phyloP scores from a whole-genome alignment of 2,329 filamentous ascomycete species.

The Monosporascus cannonballus region DNA sequence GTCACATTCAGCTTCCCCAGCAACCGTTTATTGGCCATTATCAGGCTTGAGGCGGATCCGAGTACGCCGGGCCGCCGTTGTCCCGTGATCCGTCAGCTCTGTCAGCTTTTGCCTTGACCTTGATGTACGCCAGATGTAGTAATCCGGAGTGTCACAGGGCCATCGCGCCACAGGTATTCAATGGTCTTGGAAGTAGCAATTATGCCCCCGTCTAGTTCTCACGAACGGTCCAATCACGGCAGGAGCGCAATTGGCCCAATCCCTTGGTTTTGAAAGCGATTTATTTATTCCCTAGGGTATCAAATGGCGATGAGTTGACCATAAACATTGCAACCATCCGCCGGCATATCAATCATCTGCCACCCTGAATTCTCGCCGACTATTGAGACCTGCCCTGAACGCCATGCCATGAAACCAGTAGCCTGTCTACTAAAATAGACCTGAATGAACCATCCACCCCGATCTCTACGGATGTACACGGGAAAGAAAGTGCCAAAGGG shows the following conservation, averaged over 20 bases:
- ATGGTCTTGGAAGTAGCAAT: background rate
- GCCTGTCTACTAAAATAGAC: background rate
- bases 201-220: no score
- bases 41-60: background rate
- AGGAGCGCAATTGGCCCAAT: no score
- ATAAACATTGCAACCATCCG: background rate
- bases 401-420: background rate
- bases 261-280: no score
- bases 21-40: background rate
- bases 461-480: slow-evolving; percentile 1
- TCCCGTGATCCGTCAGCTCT: background rate
- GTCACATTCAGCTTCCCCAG: slow-evolving; percentile 13
- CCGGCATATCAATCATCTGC: background rate
- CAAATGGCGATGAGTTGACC: background rate
- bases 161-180: background rate
- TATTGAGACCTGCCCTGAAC: background rate
- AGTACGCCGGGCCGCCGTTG: background rate
- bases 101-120: background rate
- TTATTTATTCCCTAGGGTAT: background rate
- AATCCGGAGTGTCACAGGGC: background rate
- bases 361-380: background rate
- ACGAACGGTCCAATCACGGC: no score
- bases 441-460: slow-evolving; percentile 9
- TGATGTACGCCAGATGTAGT: background rate
- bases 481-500: slow-evolving; percentile 1